These are phyloP conservation scores for Microcyclospora tardicrescens DNA, from an alignment of 2,329 filamentous ascomycete genomes.

Conservation along the genomic window DNA sequence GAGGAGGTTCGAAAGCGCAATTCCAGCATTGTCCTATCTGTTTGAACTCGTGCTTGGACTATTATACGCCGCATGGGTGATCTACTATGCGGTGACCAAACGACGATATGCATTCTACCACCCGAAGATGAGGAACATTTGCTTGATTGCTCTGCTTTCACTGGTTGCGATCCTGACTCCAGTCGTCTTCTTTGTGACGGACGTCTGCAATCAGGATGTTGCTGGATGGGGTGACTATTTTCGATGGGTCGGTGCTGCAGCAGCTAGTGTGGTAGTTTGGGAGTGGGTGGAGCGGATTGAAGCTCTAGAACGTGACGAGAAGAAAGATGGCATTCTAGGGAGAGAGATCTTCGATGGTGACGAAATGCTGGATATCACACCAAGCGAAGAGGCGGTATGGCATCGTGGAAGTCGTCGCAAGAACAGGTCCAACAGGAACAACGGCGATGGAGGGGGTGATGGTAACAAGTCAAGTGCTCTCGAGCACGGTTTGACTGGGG, in stretches of 20 bases:
- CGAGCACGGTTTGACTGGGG: slow-evolving; percentile 15
- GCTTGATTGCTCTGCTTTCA: slow-evolving; percentile 65
- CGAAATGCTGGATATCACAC: slow-evolving; percentile 66
- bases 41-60: slow-evolving; percentile 79
- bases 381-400: slow-evolving; percentile 44
- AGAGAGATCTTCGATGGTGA: slow-evolving; percentile 88
- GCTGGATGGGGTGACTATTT: slow-evolving; percentile 93
- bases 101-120: slow-evolving; percentile 85
- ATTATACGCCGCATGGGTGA: slow-evolving; percentile 83
- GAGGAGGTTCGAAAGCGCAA: slow-evolving; percentile 70
- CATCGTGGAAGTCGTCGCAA: slow-evolving; percentile 17
- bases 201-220: slow-evolving; percentile 73
- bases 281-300: slow-evolving; percentile 96
- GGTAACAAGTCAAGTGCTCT: slow-evolving; percentile 13
- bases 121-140: slow-evolving; percentile 78
- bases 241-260: slow-evolving; percentile 87
- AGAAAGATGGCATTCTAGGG: slow-evolving; percentile 83
- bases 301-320: slow-evolving; percentile 79
- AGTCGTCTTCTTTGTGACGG: slow-evolving; percentile 83
- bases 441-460: slow-evolving; percentile 16
- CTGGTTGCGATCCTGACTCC: slow-evolving; percentile 74
- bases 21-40: slow-evolving; percentile 81
- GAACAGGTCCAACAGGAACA: not conserved
- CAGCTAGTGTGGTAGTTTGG: slow-evolving; percentile 93
- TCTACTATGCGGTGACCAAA: slow-evolving; percentile 88